Percentiles rank a stretch among this genome's conserved stretches.
Evolutionary conservation across 2,329 filamentous ascomycete species (phyloP).

Genomic region (Onygena corvina): DNA sequence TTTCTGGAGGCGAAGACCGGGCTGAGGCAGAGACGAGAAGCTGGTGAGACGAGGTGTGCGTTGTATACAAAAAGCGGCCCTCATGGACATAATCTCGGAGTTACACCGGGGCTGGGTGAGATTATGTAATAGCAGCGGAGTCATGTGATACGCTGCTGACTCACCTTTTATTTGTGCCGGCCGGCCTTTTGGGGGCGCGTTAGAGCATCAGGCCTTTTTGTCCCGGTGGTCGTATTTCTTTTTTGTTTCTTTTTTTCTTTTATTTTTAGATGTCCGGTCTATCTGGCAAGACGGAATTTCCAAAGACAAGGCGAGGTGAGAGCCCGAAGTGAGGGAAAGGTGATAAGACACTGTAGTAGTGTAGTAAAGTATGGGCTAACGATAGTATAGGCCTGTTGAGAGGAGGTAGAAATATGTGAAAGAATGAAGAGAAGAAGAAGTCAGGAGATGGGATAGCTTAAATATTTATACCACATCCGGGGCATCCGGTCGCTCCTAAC

Average conservation of each 20-base stretch:
- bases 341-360: not conserved
- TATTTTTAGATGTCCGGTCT: too few species aligned
- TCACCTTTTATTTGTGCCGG: too few species aligned
- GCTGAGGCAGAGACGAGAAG: not conserved
- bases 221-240: too few species aligned
- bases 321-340: not conserved
- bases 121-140: too few species aligned
- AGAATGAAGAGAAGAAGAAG: not conserved
- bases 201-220: too few species aligned
- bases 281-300: too few species aligned
- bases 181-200: too few species aligned
- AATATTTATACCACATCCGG: not conserved
- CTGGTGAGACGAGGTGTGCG: not conserved
- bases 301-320: too few species aligned
- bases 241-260: too few species aligned
- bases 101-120: too few species aligned
- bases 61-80: not conserved
- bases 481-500: too few species aligned
- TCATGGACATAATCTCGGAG: constrained; percentile 2
- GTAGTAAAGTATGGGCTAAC: not conserved
- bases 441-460: not conserved
- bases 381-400: not conserved
- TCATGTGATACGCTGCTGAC: too few species aligned
- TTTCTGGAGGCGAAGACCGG: not conserved
- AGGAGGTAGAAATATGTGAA: not conserved